phyloP scores from a whole-genome alignment of 2,329 filamentous ascomycete species.

The Stachybotrys chartarum region DNA sequence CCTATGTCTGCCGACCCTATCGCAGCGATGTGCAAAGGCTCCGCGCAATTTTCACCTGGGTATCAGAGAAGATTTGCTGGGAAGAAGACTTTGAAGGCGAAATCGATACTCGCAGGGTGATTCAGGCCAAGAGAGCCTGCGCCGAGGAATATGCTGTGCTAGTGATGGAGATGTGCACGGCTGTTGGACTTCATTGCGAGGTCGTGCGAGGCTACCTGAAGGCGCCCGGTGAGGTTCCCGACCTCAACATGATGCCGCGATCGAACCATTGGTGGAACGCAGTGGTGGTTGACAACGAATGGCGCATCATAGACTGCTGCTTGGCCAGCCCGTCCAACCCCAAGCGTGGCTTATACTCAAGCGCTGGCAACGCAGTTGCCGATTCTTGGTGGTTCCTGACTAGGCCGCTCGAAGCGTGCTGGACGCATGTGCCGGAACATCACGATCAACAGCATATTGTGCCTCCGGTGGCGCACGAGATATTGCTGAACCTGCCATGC shows the following conservation, averaged over 20 bases:
- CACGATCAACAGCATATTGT: conserved; percentile 89
- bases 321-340: conserved; percentile 89
- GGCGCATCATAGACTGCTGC: conserved; percentile 93
- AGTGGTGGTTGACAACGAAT: conserved; percentile 86
- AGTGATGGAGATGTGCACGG: conserved; percentile 87
- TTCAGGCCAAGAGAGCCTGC: conserved; percentile 76
- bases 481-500: conserved; percentile 78
- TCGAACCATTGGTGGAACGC: conserved; percentile 98
- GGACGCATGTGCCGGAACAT: conserved; percentile 86
- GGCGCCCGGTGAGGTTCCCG: conserved; percentile 73
- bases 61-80: conserved; percentile 90
- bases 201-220: conserved; percentile 88
- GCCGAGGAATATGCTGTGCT: conserved; percentile 84
- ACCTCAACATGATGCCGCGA: conserved; percentile 74
- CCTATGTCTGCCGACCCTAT: conserved; percentile 89
- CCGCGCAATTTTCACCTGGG: conserved; percentile 95
- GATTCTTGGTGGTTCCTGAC: conserved; percentile 94
- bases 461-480: conserved; percentile 77
- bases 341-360: conserved; percentile 69
- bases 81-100: conserved; percentile 90
- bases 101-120: conserved; percentile 73
- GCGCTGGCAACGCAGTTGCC: conserved; percentile 58
- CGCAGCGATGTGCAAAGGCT: conserved; percentile 88
- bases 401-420: conserved; percentile 82
- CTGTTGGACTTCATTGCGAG: conserved; percentile 82